phyloP scores from a whole-genome alignment of 176 grass and related monocot genomes.

The Avena insularis region DNA sequence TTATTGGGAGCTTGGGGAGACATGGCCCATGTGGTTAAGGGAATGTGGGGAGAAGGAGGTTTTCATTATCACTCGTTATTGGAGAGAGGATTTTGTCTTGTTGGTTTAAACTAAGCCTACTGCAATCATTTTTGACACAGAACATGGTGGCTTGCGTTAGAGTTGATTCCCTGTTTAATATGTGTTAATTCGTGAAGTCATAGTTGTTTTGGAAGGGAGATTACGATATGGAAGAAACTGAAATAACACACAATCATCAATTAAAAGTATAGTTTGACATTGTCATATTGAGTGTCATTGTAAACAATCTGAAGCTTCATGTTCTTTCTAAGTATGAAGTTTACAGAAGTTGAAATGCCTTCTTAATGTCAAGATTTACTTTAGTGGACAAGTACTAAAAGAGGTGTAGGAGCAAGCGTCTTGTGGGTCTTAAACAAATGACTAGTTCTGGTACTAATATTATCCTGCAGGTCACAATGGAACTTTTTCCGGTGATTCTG shows the following conservation, averaged over 20 bases:
- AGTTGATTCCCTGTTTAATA: conserved; percentile 33
- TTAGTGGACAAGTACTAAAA: conserved; percentile 30
- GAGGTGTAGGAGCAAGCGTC: conserved; percentile 33
- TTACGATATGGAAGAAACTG: background rate
- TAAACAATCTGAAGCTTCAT: conserved; percentile 32
- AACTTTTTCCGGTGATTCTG: conserved; percentile 52
- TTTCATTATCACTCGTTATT: conserved; percentile 48
- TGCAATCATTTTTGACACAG: conserved; percentile 39
- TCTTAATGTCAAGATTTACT: conserved; percentile 44
- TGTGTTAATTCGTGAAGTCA: background rate
- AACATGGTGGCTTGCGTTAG: conserved; percentile 42
- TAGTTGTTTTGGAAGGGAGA: background rate
- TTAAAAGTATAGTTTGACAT: background rate
- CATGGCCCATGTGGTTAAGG: conserved; percentile 74
- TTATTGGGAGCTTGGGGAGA: conserved; percentile 68
- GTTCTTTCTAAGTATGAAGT: conserved; percentile 4
- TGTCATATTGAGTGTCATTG: background rate
- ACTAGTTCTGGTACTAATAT: conserved; percentile 28
- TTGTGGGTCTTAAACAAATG: conserved; percentile 53
- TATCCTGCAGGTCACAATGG: conserved; percentile 33
- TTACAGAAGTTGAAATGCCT: conserved; percentile 26
- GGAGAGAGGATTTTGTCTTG: conserved; percentile 63
- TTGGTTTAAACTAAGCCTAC: conserved; percentile 41
- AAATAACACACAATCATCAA: background rate
- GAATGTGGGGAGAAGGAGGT: conserved; percentile 49